Base-by-base conservation (phyloP, 768 basidiomycete species). In the Tremella mesenterica region DNA sequence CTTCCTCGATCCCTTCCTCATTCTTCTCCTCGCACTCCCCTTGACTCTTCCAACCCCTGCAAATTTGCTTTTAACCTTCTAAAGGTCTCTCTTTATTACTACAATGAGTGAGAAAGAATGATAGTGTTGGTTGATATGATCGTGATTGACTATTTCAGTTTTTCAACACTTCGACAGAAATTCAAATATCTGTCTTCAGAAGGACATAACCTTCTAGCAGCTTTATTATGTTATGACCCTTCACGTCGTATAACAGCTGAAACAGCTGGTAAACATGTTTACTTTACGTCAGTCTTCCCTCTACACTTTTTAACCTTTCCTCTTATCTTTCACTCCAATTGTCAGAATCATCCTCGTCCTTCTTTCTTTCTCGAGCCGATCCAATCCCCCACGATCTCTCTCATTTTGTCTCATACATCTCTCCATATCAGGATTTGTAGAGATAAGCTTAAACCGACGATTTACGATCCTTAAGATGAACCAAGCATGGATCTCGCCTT, bases 181-280 rank as follows among this genome's bases (percentile, higher is more conserved):
- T 93, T 99, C 71, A 84, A 80, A 28, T 84, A 89, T 70, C 77
- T 96, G 67, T 85, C 88, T 0, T 76, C 82, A 16, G 81, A 85
- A 16, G 92, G 95, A 0, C 76, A 93, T 39, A 88, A 96, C 70
- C 76, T 97, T 44, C 73, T 97, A 48, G 81, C 84, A 72, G 82
- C 80, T 10, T 72, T 97, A 18, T 75, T 99, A 57, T 81, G 84
- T 20, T 99, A 97, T 68, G 90, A 97, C 68, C 95, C 95, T 0
- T 83, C 81, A 28, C 76, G 80, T 57, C 80, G 95, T 53, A 87
- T 96, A 53, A 81, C 83, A 46, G 93, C 95, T 1, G 87, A 88
- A 56, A 88, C 91, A 59, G 95, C 92, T 4, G 71, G 92, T 39
- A 80, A 81, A 55, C 95, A 99, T 73, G 85, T 85, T 2, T 99